A percentile compares a stretch with the other conserved stretches of the same genome.
These are phyloP conservation scores for Claviceps capensis DNA, from an alignment of 2,329 filamentous ascomycete species.

Conservation along the genomic window DNA sequence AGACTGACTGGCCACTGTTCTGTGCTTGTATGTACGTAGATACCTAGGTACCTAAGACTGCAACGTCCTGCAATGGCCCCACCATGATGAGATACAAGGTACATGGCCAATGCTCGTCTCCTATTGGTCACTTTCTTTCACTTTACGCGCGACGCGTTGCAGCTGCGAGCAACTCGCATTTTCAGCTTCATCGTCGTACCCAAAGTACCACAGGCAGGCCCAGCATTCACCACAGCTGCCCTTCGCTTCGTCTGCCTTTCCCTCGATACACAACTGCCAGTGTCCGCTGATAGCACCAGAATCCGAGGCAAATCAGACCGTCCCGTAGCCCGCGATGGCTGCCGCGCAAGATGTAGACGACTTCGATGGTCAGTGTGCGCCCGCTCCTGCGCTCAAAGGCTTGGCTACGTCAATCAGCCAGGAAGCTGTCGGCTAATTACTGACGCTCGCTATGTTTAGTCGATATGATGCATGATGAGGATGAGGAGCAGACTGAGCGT, in stretches of 20 bases:
- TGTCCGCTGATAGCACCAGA: background rate
- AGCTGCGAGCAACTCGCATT: background rate
- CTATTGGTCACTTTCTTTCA: background rate
- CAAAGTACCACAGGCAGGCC: slow-evolving; percentile 9
- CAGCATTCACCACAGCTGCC: background rate
- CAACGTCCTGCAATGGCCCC: background rate
- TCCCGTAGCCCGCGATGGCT: slow-evolving; percentile 15
- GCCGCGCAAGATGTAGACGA: slow-evolving; percentile 23
- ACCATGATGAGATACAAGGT: background rate
- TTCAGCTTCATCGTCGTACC: slow-evolving; percentile 3
- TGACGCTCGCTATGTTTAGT: slow-evolving; percentile 13
- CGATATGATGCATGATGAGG: slow-evolving; percentile 46
- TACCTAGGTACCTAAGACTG: no score
- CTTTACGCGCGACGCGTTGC: slow-evolving; percentile 27
- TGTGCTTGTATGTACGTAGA: background rate
- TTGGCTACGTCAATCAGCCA: background rate
- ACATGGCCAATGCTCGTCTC: no score
- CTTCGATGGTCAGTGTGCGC: slow-evolving; percentile 18
- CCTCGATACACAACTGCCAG: background rate
- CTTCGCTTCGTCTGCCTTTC: background rate
- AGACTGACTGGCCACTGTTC: no score
- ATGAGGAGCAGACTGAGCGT: slow-evolving; percentile 64
- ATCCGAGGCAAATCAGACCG: background rate
- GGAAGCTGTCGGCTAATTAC: background rate
- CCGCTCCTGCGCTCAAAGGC: background rate